These are phyloP conservation scores for Claviceps fusiformis DNA, from an alignment of 2,329 filamentous ascomycete genomes.

Conservation along the genomic window DNA sequence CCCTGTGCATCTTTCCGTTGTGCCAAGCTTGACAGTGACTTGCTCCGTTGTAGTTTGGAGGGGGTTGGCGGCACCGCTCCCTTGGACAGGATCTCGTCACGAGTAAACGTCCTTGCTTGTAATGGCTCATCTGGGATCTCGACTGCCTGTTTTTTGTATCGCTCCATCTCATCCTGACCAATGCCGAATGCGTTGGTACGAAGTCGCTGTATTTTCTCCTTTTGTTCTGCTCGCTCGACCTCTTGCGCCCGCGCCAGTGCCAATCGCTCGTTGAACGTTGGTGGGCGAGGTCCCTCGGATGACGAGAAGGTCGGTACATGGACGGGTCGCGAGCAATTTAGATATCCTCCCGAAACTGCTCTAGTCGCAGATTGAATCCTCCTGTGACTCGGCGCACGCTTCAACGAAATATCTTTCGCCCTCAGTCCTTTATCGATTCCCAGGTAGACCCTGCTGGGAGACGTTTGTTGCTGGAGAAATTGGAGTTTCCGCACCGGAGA, in stretches of 20 bases:
- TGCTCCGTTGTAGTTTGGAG: constrained; percentile 28
- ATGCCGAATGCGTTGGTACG: constrained; percentile 45
- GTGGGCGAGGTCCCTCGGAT: constrained; percentile 24
- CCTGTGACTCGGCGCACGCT: constrained; percentile 46
- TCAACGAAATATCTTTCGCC: constrained; percentile 72
- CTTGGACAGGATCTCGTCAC: constrained; percentile 45
- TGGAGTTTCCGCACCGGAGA: constrained; percentile 53
- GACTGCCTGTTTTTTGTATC: constrained; percentile 43
- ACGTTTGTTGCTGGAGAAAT: constrained; percentile 43
- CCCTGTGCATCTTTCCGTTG: constrained; percentile 5
- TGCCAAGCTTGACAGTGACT: constrained; percentile 23
- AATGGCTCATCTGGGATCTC: constrained; percentile 37
- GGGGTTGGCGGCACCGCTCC: constrained; percentile 8
- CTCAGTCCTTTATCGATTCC: constrained; percentile 83
- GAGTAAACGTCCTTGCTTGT: constrained; percentile 40
- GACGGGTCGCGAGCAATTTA: constrained; percentile 30
- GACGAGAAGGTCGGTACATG: constrained; percentile 14
- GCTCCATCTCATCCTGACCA: constrained; percentile 43
- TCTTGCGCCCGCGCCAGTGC: constrained; percentile 53
- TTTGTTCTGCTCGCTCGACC: constrained; percentile 32
- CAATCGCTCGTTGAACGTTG: constrained; percentile 74
- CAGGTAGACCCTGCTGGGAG: constrained; percentile 65
- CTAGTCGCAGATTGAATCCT: constrained; percentile 10
- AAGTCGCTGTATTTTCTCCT: constrained; percentile 36
- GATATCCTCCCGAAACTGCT: constrained; percentile 22